Percentiles rank a stretch among this genome's conserved stretches.
These are phyloP conservation scores for Ramularia endophylla DNA, from an alignment of 2,329 filamentous ascomycete genomes.

Conservation along the genomic window DNA sequence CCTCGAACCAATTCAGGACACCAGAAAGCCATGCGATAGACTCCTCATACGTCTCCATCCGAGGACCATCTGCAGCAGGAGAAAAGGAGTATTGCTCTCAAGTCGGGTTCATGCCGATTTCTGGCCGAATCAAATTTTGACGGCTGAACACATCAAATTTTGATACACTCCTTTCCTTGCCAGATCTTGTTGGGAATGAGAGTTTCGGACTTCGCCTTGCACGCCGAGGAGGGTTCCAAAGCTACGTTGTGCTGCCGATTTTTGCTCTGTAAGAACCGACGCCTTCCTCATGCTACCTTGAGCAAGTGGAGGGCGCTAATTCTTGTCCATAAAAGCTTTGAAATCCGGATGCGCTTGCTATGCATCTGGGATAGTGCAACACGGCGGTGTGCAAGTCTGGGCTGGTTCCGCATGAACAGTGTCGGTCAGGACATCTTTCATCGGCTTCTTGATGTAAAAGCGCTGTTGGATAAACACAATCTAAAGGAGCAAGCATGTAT, in stretches of 20 bases:
- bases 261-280: not conserved
- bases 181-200: not conserved
- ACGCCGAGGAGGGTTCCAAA: not conserved
- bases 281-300: not conserved
- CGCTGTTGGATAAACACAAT: too few species aligned
- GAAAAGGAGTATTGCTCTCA: not conserved
- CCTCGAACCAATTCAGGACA: not conserved
- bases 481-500: too few species aligned
- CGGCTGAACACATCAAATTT: not conserved
- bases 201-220: not conserved
- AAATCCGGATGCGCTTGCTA: too few species aligned
- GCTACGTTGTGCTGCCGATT: not conserved
- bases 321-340: conserved; percentile 1
- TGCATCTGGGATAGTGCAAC: too few species aligned
- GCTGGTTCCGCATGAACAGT: too few species aligned
- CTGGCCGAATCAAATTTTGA: not conserved
- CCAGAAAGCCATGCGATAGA: not conserved
- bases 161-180: not conserved
- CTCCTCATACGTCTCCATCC: not conserved
- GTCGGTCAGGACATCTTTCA: too few species aligned
- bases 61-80: not conserved
- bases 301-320: not conserved
- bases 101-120: not conserved
- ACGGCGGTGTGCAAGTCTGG: too few species aligned
- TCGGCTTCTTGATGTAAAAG: too few species aligned